Conservation (phyloP, 75 land plant genomes). For the Ceratopteris richardii region DNA sequence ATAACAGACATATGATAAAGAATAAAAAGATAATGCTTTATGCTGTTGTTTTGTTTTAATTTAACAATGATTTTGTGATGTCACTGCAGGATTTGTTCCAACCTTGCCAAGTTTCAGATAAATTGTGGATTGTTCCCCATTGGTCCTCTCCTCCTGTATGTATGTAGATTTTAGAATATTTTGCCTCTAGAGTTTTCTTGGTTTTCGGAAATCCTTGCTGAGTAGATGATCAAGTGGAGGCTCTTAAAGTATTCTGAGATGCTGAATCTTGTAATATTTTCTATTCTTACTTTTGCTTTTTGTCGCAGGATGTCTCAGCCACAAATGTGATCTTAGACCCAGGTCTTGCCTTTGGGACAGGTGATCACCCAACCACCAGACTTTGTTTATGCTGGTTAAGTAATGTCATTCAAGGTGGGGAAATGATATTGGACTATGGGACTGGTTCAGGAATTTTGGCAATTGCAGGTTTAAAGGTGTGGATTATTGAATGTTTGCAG, state of each 20-base stretch:
- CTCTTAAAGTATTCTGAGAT: neutral
- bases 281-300: too few species aligned
- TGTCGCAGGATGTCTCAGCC: constrained; percentile 51
- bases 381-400: constrained; percentile 58
- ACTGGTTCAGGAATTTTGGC: constrained; percentile 81
- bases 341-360: constrained; percentile 91
- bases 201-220: neutral
- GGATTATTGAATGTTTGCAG: neutral
- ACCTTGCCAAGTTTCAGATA: constrained; percentile 49
- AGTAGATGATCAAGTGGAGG: neutral
- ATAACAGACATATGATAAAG: too few species aligned
- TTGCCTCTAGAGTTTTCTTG: neutral
- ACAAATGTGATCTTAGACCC: constrained; percentile 73
- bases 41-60: too few species aligned
- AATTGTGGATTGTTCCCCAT: constrained; percentile 81
- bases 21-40: too few species aligned
- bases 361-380: constrained; percentile 84
- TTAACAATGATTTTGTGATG: constrained; percentile 9
- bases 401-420: constrained; percentile 52
- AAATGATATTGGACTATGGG: constrained; percentile 67
- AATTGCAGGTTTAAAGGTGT: constrained; percentile 80
- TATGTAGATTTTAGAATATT: constrained; percentile 1
- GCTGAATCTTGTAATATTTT: too few species aligned
- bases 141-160: constrained; percentile 80
- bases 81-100: constrained; percentile 53